phyloP scores from a whole-genome alignment of 2,329 filamentous ascomycete genomes.

The Chaetomiaceae sp. region DNA sequence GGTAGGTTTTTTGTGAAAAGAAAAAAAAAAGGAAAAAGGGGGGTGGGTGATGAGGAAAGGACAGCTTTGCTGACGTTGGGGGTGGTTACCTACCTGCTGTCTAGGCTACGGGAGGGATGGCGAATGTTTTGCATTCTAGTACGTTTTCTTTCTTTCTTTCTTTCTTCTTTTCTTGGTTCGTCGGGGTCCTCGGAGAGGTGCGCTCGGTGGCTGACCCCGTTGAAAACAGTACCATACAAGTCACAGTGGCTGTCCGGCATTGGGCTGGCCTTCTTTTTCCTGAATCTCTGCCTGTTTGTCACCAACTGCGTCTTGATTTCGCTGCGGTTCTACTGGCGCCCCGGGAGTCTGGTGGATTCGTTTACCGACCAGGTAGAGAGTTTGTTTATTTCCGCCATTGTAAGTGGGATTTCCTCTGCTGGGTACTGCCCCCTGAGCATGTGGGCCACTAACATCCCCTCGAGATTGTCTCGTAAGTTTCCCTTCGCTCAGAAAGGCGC shows the following conservation, averaged over 20 bases:
- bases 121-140: constrained; percentile 53
- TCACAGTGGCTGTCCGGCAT: constrained; percentile 55
- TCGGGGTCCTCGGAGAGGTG: no score
- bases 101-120: constrained; percentile 53
- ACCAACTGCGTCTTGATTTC: constrained; percentile 61
- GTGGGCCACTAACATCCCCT: constrained; percentile 5
- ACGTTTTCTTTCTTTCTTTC: constrained; percentile 24
- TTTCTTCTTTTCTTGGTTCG: neutral
- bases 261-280: constrained; percentile 56
- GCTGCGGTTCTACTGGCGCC: constrained; percentile 64
- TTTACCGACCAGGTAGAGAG: constrained; percentile 75
- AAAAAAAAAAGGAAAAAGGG: no score
- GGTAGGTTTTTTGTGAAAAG: constrained; percentile 30
- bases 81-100: neutral
- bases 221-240: constrained; percentile 45
- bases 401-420: constrained; percentile 34
- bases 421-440: neutral
- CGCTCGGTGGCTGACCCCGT: constrained; percentile 18
- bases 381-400: constrained; percentile 68
- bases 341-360: constrained; percentile 65
- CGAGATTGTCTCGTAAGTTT: constrained; percentile 41
- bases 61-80: neutral
- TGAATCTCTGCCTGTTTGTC: constrained; percentile 61
- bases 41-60: neutral
- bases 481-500: neutral